These are phyloP conservation scores for Ensete glaucum DNA, from an alignment of 176 grass and related monocot species.

Conservation along the genomic window DNA sequence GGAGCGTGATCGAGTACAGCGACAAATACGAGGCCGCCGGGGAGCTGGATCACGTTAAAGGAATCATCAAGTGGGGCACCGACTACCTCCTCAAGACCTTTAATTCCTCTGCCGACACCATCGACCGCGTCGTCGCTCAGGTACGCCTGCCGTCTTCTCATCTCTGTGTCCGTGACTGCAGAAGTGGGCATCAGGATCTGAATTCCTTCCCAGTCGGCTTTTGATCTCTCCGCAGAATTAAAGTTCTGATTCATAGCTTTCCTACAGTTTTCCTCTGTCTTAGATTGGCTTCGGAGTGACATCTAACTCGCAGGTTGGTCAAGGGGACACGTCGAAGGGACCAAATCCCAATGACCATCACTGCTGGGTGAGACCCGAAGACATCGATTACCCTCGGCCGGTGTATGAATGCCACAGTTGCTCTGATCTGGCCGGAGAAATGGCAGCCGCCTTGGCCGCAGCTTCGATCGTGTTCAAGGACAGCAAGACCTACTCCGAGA, in stretches of 20 bases:
- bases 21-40: constrained; percentile 2
- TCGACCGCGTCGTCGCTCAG: constrained; percentile 9
- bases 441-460: not conserved
- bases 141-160: not conserved
- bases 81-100: constrained; percentile 20
- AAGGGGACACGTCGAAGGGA: constrained; percentile 5
- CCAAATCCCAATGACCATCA: not conserved
- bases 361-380: constrained; percentile 5
- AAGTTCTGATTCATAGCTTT: no score
- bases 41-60: constrained; percentile 4
- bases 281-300: not conserved
- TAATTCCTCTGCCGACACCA: constrained; percentile 10
- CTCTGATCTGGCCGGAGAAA: constrained; percentile 9
- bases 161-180: no score
- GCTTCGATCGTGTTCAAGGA: constrained; percentile 13
- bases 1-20: constrained; percentile 21
- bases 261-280: not conserved
- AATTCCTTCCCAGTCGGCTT: no score
- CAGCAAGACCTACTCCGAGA: constrained; percentile 10
- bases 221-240: no score
- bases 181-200: no score
- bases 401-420: constrained; percentile 11
- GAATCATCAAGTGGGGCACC: constrained; percentile 13
- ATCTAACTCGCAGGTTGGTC: not conserved
- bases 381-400: constrained; percentile 6